Percentiles rank a stretch among this genome's conserved stretches.
These are phyloP conservation scores for Cyclotella baltica DNA, from an alignment of 108 stramenopile genomes.

Conservation along the genomic window DNA sequence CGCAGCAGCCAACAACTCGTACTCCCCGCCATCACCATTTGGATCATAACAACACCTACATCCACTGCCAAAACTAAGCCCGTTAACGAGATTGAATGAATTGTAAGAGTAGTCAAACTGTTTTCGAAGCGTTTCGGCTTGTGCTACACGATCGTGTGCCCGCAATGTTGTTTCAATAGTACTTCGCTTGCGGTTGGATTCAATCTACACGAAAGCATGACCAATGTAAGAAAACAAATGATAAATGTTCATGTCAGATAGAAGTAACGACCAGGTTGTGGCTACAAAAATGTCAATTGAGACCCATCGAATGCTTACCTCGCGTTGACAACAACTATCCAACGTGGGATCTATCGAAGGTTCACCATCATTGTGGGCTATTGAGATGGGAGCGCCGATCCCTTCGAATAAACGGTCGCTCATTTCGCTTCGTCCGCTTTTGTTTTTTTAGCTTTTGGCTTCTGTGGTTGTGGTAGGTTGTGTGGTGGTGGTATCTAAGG, in stretches of 20 bases:
- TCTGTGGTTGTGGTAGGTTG: no score
- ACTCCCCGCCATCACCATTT: slow-evolving; percentile 83
- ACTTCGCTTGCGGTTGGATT: slow-evolving; percentile 67
- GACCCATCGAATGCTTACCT: slow-evolving; percentile 49
- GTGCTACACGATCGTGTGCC: slow-evolving; percentile 74
- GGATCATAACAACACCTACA: slow-evolving; percentile 90
- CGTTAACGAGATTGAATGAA: slow-evolving; percentile 58
- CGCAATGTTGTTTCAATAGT: slow-evolving; percentile 66
- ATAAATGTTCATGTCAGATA: background rate
- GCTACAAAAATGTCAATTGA: background rate
- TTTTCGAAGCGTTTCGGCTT: slow-evolving; percentile 73
- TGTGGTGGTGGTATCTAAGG: no score
- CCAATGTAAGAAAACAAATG: background rate
- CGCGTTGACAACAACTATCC: slow-evolving; percentile 83
- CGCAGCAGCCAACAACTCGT: slow-evolving; percentile 62
- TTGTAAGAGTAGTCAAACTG: slow-evolving; percentile 6
- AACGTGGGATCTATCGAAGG: slow-evolving; percentile 75
- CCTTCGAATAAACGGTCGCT: slow-evolving; percentile 62
- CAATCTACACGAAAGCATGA: slow-evolving; percentile 48
- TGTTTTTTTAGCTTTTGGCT: background rate
- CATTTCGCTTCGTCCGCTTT: slow-evolving; percentile 20
- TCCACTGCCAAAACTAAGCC: slow-evolving; percentile 52
- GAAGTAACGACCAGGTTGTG: no score
- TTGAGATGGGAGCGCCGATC: slow-evolving; percentile 67
- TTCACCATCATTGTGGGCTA: slow-evolving; percentile 17